A percentile compares a stretch with the other conserved stretches of the same genome.
phyloP scores from a whole-genome alignment of 2,329 filamentous ascomycete species.

The Talaromyces sp. region DNA sequence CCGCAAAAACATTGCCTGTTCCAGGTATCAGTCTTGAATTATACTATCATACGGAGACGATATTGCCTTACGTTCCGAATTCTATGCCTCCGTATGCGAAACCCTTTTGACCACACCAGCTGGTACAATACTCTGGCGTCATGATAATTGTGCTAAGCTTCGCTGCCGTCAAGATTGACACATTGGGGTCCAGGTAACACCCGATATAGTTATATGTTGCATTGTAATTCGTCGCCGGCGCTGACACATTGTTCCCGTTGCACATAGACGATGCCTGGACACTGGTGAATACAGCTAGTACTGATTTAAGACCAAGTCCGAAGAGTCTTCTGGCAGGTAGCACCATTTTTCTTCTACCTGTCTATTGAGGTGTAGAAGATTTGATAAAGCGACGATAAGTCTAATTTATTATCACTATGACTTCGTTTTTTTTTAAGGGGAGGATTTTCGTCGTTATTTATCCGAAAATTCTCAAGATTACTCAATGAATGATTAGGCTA shows the following conservation, averaged over 20 bases:
- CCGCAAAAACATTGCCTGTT: conserved; percentile 12
- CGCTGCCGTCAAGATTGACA: not conserved
- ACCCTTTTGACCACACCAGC: not conserved
- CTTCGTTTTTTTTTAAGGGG: not conserved
- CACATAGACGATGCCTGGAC: not conserved
- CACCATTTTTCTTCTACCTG: not conserved
- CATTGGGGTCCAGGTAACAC: conserved; percentile 1
- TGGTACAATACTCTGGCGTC: conserved; percentile 1
- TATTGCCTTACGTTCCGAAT: not conserved
- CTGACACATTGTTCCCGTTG: not conserved
- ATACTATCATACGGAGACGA: not conserved
- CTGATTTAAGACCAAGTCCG: not conserved
- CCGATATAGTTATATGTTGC: not conserved
- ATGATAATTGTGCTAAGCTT: conserved; percentile 6
- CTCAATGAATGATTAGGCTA: not conserved
- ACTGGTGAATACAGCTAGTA: not conserved
- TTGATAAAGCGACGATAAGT: not conserved
- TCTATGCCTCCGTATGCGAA: not conserved
- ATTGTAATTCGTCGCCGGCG: not conserved
- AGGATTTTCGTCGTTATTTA: not conserved
- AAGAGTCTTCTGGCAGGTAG: not conserved
- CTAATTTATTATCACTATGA: not conserved
- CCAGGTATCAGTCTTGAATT: not conserved
- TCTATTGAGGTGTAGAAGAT: not conserved
- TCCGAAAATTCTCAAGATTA: not conserved